These are phyloP conservation scores for Trichosporon ovoides DNA, from an alignment of 1,284 basidiomycete genomes.

Conservation along the genomic window DNA sequence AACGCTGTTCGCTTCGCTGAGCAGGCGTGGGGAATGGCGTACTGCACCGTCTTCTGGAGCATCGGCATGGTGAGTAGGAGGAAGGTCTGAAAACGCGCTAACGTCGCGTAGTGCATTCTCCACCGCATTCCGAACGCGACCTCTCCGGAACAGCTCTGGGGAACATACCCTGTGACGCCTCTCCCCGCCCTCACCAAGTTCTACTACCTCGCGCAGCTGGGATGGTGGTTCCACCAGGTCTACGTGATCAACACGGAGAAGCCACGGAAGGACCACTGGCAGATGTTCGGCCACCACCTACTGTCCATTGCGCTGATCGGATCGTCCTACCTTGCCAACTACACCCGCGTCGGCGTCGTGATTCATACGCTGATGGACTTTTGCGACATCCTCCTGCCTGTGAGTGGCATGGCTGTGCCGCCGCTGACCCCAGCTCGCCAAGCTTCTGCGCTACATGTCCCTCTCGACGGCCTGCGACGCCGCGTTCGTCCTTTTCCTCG, in stretches of 20 bases:
- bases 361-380: constrained; percentile 90
- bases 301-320: constrained; percentile 77
- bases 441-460: constrained; percentile 84
- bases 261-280: constrained; percentile 81
- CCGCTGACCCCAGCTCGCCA: constrained; percentile 62
- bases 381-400: constrained; percentile 85
- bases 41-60: constrained; percentile 68
- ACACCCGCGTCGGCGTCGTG: constrained; percentile 79
- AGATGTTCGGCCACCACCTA: constrained; percentile 95
- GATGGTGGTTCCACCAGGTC: constrained; percentile 89
- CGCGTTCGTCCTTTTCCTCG: constrained; percentile 72
- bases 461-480: constrained; percentile 65
- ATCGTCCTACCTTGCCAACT: constrained; percentile 73
- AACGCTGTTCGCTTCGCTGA: constrained; percentile 83
- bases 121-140: constrained; percentile 65
- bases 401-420: constrained; percentile 48
- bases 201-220: constrained; percentile 87
- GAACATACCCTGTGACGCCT: constrained; percentile 72
- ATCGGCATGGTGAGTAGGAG: constrained; percentile 70
- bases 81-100: neutral
- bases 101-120: constrained; percentile 64
- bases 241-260: constrained; percentile 92
- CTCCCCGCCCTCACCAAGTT: constrained; percentile 75
- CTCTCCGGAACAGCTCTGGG: constrained; percentile 68
- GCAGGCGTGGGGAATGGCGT: constrained; percentile 84